Base-by-base conservation (phyloP, 1,284 basidiomycete species). In the Gymnopus androsaceus region DNA sequence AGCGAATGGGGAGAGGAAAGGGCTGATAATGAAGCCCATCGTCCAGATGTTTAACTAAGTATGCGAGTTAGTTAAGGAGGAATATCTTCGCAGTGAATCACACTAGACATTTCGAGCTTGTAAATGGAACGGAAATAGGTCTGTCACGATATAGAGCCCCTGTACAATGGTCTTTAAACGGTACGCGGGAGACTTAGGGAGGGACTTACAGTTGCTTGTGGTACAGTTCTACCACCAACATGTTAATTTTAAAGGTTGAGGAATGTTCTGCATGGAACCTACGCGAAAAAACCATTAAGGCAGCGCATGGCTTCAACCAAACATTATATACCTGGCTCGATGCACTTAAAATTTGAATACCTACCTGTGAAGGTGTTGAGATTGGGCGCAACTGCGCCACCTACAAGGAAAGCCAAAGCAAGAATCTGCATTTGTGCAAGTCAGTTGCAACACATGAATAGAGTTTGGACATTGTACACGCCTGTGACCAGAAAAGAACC, bases 51-150 rank as follows among this genome's bases (percentile, higher is more conserved):
- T 89, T 27, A 90, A 74, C 79, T 85, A 45, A 17, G n/a, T n/a
- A n/a, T n/a, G n/a, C n/a, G n/a, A n/a, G n/a, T n/a, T n/a, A n/a
- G n/a, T n/a, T n/a, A n/a, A n/a, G n/a, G n/a, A n/a, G n/a, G n/a
- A n/a, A n/a, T n/a, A 4, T 3, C 1, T 30, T 4, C 21, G 25
- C 27, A 12, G 23, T 59, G 86, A n/a, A n/a, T 4, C n/a, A 23
- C 6, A n/a, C 21, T 19, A n/a, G 31, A 80, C 83, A 77, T 87
- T 89, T 37, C 86, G 79, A 27, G 88, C 87, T 66, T 90, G 88
- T 21, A 87, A 70, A 61, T 90, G 87, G 75, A 90, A 90, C 1
- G 88, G 87, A 67, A 81, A 90, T 55, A 90, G 72, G 61, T 90
- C 88, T 4, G 83, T 82, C 57, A 88, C 77, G 17, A 86, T 70